Conservation (phyloP, 2,329 filamentous ascomycete genomes). For the Colletotrichum plurivorum region DNA sequence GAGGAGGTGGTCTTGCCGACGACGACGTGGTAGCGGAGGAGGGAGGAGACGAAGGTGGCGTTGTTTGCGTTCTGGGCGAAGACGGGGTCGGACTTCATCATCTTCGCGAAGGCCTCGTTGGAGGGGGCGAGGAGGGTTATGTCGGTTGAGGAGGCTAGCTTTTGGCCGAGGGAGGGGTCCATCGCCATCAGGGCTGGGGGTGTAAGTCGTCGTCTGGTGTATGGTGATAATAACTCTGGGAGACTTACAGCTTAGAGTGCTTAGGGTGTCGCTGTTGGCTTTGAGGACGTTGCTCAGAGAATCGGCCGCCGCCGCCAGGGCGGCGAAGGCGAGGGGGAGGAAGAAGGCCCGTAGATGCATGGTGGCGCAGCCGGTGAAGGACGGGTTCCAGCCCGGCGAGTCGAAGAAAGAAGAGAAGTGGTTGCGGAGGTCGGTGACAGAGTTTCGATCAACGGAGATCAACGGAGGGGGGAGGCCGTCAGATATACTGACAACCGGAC, state of each 20-base stretch:
- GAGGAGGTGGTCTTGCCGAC: constrained; percentile 60
- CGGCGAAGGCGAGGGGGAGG: constrained; percentile 42
- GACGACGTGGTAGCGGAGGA: constrained; percentile 75
- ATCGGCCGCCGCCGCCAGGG: constrained; percentile 42
- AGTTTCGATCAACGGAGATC: constrained; percentile 4
- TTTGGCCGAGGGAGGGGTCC: constrained; percentile 45
- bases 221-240: neutral
- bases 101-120: constrained; percentile 65
- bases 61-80: constrained; percentile 50
- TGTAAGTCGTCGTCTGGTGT: constrained; percentile 12
- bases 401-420: constrained; percentile 13
- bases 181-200: constrained; percentile 40
- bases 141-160: constrained; percentile 48
- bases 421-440: constrained; percentile 14
- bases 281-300: constrained; percentile 42
- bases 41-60: constrained; percentile 59
- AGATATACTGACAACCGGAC: constrained; percentile 32
- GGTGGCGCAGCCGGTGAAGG: constrained; percentile 12
- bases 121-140: constrained; percentile 68
- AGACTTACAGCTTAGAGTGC: constrained; percentile 43
- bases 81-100: constrained; percentile 49
- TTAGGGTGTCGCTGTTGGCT: constrained; percentile 44
- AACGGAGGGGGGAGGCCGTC: constrained; percentile 9
- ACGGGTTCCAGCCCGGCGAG: constrained; percentile 26
- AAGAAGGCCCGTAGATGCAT: constrained; percentile 44